phyloP scores from a whole-genome alignment of 2,329 filamentous ascomycete species.

The Fusarium sp. region DNA sequence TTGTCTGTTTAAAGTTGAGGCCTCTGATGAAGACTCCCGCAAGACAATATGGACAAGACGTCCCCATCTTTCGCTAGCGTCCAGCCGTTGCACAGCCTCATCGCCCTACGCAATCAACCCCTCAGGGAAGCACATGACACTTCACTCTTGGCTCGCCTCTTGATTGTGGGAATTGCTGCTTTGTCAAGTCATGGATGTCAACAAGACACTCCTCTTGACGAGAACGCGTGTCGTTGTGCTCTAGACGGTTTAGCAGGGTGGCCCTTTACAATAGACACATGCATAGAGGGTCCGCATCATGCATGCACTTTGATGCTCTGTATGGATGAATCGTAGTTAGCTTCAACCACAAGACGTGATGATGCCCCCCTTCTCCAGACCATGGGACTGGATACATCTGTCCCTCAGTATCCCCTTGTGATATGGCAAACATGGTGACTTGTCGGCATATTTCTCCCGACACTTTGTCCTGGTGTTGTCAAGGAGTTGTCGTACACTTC shows the following conservation, averaged over 20 bases:
- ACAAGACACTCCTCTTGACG: neutral
- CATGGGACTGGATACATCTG: neutral
- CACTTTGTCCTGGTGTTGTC: neutral
- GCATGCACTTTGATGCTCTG: conserved; percentile 9
- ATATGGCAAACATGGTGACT: neutral
- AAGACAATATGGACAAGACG: neutral
- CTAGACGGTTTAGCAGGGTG: neutral
- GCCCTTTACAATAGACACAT: neutral
- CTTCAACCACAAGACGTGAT: neutral
- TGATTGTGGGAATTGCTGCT: neutral
- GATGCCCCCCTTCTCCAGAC: neutral
- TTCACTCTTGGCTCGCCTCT: conserved; percentile 26
- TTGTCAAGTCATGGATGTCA: neutral
- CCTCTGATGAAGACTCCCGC: neutral
- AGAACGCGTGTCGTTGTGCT: conserved; percentile 5
- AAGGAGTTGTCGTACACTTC: neutral
- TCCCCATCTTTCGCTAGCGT: conserved; percentile 9
- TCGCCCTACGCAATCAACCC: conserved; percentile 45
- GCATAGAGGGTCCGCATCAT: conserved; percentile 3
- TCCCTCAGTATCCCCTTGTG: neutral
- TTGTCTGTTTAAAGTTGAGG: neutral
- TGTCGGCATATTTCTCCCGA: neutral
- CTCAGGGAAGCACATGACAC: conserved; percentile 35
- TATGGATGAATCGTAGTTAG: neutral
- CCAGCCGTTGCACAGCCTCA: conserved; percentile 44